These are phyloP conservation scores for Sporothrix brasiliensis DNA, from an alignment of 2,329 filamentous ascomycete genomes.

Conservation along the genomic window DNA sequence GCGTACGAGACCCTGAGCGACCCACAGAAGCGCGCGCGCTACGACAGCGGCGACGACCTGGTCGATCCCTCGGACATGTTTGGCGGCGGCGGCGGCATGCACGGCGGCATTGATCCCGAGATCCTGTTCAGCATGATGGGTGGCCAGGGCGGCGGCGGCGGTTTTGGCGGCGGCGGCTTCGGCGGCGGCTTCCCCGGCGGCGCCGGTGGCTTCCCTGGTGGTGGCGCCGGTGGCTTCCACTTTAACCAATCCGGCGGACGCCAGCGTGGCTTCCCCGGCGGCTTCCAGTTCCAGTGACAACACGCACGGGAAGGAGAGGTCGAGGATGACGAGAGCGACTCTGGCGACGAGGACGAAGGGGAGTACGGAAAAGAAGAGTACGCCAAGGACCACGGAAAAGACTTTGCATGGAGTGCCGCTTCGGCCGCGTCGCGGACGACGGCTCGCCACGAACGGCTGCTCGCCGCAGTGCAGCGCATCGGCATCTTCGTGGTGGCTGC, in stretches of 20 bases:
- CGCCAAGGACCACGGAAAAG: conserved; percentile 38
- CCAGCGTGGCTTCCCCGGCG: conserved; percentile 45
- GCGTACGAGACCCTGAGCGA: conserved; percentile 96
- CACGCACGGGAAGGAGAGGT: conserved; percentile 43
- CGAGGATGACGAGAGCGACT: conserved; percentile 43
- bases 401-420: conserved; percentile 40
- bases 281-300: conserved; percentile 56
- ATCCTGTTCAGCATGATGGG: conserved; percentile 86
- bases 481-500: conserved; percentile 50
- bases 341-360: conserved; percentile 42
- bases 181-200: conserved; percentile 53
- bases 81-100: conserved; percentile 65
- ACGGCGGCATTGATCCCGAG: conserved; percentile 71
- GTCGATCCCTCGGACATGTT: conserved; percentile 88
- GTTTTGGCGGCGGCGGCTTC: conserved; percentile 54
- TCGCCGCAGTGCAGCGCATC: conserved; percentile 49
- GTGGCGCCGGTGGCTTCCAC: conserved; percentile 55
- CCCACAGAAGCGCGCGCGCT: conserved; percentile 86
- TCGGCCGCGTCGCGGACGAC: conserved; percentile 41
- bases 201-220: conserved; percentile 45
- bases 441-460: conserved; percentile 45
- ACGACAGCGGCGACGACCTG: conserved; percentile 90
- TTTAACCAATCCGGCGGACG: conserved; percentile 49
- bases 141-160: conserved; percentile 56
- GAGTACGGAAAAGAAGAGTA: background rate